phyloP scores from a whole-genome alignment of 257 asterid species.

The Penstemon eatonii region DNA sequence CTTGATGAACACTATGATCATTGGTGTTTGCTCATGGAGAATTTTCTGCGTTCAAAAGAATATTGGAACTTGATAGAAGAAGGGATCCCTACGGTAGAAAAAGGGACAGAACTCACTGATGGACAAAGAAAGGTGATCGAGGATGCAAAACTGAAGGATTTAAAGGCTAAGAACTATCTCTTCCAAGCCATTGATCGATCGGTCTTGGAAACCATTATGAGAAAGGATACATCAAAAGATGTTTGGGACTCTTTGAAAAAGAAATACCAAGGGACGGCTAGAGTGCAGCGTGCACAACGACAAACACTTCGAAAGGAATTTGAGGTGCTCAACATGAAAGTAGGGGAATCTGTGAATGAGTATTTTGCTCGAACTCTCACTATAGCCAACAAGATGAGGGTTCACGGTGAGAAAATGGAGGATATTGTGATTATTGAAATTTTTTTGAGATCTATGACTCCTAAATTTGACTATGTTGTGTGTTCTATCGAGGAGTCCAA shows the following conservation, averaged over 20 bases:
- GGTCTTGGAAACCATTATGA: not conserved
- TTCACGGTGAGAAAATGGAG: not conserved
- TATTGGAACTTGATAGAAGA: not conserved
- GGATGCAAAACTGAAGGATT: not conserved
- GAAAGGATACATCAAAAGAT: not conserved
- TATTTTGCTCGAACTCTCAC: slow-evolving; percentile 1
- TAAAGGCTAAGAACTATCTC: no score
- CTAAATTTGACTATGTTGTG: slow-evolving; percentile 13
- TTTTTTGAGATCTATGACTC: slow-evolving; percentile 7
- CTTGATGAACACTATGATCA: slow-evolving; percentile 7
- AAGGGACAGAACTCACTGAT: not conserved
- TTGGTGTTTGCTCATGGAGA: slow-evolving; percentile 14
- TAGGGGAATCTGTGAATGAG: not conserved
- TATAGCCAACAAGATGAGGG: not conserved
- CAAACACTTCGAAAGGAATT: not conserved
- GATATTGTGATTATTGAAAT: slow-evolving; percentile 11
- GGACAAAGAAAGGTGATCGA: not conserved
- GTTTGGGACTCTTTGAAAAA: slow-evolving; percentile 8
- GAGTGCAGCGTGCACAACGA: slow-evolving; percentile 5
- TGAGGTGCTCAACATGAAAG: slow-evolving; percentile 5
- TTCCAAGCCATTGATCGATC: no score
- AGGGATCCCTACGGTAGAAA: not conserved
- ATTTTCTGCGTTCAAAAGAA: slow-evolving; percentile 1
- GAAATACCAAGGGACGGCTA: not conserved
- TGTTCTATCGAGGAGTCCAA: slow-evolving; percentile 20